Evolutionary conservation across 345 rosid species (phyloP), one percentile per base, ranked within the genome.

Genomic region (Mangifera indica): DNA sequence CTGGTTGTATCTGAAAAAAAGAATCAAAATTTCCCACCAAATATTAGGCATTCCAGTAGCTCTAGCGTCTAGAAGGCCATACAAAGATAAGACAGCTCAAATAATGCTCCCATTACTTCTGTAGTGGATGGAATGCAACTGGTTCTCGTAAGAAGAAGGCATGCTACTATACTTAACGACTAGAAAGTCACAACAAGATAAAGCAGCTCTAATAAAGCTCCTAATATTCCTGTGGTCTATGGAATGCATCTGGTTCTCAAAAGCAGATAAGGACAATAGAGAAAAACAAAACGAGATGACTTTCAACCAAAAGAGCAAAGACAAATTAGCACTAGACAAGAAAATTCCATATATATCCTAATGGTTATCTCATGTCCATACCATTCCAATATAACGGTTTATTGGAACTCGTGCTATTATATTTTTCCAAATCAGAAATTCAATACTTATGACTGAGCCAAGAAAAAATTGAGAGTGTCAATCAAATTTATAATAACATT

Each of bases 401-500:
- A 66, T 20, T 51, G 51, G 32, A 51, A n/a, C 17, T 51, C 18
- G 24, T 55, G 52, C 3, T 2, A 18, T 29, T 17, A 45, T 14
- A 17, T 55, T n/a, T 14, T 22, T 63, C 2, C 15, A 32, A 12
- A 40, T 2, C n/a, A 48, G 52, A 48, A 48, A 17, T 68, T 44
- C 42, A 40, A 9, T 21, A 14, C 13, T 57, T 18, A 45, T 14
- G 40, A 34, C 42, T 45, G 54, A 70, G 13, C 29, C 29, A 56
- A 8, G 12, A 42, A 24, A 17, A 15, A 14, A n/a, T 24, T 22
- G 53, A 45, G 40, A 69, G 5, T 42, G 54, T 37, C 63, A 22
- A 56, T 69, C 53, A 55, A 69, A 40, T 22, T 55, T 37, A 55
- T 40, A 68, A 54, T 5, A 20, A 48, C 60, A 67, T 34, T 54